These are phyloP conservation scores for Pestalotiopsis sp. DNA, from an alignment of 2,329 filamentous ascomycete genomes.

Conservation along the genomic window DNA sequence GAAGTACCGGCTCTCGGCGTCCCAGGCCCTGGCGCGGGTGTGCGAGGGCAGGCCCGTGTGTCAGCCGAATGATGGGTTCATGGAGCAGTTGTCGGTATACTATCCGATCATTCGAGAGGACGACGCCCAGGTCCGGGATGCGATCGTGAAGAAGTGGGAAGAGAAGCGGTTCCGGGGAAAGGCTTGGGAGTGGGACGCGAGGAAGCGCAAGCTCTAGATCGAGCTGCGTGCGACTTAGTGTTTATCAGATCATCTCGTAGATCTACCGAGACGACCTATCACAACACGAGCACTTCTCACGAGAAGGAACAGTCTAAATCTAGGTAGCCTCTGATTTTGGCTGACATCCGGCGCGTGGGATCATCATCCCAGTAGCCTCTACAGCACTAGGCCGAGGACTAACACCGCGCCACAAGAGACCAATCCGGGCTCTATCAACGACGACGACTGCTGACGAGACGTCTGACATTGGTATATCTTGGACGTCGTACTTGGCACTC, in stretches of 20 bases:
- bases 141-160: background rate
- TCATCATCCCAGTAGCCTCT: background rate
- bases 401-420: background rate
- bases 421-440: background rate
- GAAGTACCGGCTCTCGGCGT: background rate
- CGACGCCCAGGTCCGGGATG: no score
- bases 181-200: conserved; percentile 4
- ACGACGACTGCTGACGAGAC: background rate
- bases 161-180: background rate
- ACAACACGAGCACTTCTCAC: background rate
- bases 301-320: background rate
- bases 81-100: conserved; percentile 6
- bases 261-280: background rate
- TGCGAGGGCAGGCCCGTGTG: conserved; percentile 6
- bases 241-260: background rate
- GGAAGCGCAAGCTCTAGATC: background rate
- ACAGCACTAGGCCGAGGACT: background rate
- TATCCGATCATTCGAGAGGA: background rate
- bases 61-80: conserved; percentile 8
- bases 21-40: background rate
- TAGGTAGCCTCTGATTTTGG: background rate
- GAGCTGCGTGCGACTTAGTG: background rate
- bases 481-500: no score
- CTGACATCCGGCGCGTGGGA: background rate
- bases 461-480: background rate